Conservation (phyloP, 1,139 yeast species). For the Blastobotrys aristatus region DNA sequence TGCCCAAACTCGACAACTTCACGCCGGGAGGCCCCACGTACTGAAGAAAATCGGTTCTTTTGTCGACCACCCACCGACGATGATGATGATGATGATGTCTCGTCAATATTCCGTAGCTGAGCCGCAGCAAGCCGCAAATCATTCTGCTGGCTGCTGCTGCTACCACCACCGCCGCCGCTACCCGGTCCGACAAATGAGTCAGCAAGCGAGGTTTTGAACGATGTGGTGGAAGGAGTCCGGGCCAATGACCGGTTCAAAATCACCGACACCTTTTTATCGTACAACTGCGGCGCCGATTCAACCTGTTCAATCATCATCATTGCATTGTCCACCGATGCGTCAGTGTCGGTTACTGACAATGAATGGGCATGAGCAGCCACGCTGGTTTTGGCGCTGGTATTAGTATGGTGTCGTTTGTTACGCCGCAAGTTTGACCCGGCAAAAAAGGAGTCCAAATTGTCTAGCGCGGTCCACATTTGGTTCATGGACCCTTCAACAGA, state of each 20-base stretch:
- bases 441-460: slow-evolving; percentile 87
- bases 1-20: slow-evolving; percentile 22
- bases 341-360: slow-evolving; percentile 35
- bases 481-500: slow-evolving; percentile 64
- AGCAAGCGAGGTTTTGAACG: slow-evolving; percentile 67
- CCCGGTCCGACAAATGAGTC: slow-evolving; percentile 31
- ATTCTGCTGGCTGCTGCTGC: neutral
- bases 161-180: neutral
- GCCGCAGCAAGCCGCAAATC: slow-evolving; percentile 5
- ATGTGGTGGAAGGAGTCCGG: slow-evolving; percentile 66
- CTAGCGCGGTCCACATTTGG: slow-evolving; percentile 95
- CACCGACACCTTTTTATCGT: slow-evolving; percentile 72
- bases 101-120: slow-evolving; percentile 1
- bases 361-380: slow-evolving; percentile 1
- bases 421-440: slow-evolving; percentile 49
- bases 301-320: slow-evolving; percentile 36
- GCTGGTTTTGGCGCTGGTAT: slow-evolving; percentile 16
- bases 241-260: slow-evolving; percentile 72
- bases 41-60: neutral
- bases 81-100: neutral
- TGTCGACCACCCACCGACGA: neutral
- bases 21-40: slow-evolving; percentile 10
- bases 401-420: neutral
- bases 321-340: slow-evolving; percentile 38
- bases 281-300: slow-evolving; percentile 73